Evolutionary conservation across 345 rosid genomes (phyloP).

Genomic region (Ailanthus altissimus): DNA sequence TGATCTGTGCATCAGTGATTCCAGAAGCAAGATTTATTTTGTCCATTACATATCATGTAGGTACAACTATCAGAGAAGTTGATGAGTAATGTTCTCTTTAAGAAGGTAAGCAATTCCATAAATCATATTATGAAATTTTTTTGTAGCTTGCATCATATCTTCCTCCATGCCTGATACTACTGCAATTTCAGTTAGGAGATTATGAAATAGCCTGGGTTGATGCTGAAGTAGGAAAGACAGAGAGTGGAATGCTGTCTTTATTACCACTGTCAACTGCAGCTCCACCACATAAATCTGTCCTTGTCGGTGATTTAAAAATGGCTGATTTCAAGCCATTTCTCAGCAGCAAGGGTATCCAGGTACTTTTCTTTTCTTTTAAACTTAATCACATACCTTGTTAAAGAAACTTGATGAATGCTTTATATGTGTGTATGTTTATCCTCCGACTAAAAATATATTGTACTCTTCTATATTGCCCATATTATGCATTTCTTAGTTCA

Average conservation of each 20-base stretch:
- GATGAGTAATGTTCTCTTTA: constrained; percentile 93
- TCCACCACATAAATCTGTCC: constrained; percentile 79
- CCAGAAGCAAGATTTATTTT: constrained; percentile 19
- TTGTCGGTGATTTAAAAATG: constrained; percentile 89
- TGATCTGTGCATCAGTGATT: constrained; percentile 4
- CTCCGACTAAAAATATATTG: background rate
- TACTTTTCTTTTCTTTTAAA: constrained; percentile 17
- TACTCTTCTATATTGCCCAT: background rate
- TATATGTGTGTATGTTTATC: too few species aligned
- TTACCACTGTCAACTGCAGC: constrained; percentile 61
- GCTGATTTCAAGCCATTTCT: constrained; percentile 94
- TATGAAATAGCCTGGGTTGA: constrained; percentile 93
- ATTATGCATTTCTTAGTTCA: background rate
- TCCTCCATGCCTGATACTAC: constrained; percentile 10
- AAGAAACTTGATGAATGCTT: background rate
- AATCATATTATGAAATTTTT: background rate
- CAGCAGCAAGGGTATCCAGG: constrained; percentile 92
- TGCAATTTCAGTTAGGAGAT: constrained; percentile 72
- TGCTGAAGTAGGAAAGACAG: constrained; percentile 87
- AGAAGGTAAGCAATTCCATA: constrained; percentile 57
- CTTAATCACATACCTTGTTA: background rate
- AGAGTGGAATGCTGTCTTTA: constrained; percentile 60
- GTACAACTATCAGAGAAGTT: constrained; percentile 95
- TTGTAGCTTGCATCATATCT: background rate
- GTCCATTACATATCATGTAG: constrained; percentile 39